phyloP scores from a whole-genome alignment of 1,284 basidiomycete genomes.

The Ceratobasidium sp. region DNA sequence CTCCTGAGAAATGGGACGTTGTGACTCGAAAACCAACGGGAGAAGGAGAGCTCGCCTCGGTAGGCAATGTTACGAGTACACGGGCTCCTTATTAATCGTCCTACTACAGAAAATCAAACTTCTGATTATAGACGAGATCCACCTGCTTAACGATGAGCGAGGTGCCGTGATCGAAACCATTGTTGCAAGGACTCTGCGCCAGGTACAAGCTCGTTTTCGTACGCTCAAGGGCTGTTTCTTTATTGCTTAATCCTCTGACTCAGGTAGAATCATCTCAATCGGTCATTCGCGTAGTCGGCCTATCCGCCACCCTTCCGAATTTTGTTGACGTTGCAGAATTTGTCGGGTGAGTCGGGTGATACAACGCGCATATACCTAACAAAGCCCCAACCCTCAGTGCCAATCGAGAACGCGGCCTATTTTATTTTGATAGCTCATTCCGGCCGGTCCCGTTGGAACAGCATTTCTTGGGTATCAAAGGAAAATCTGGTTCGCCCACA shows the following conservation, averaged over 20 bases:
- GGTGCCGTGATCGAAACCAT: constrained; percentile 99
- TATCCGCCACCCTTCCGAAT: constrained; percentile 94
- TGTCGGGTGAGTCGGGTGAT: constrained; percentile 71
- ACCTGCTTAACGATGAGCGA: constrained; percentile 97
- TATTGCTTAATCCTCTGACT: constrained; percentile 5
- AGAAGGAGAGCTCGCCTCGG: constrained; percentile 94
- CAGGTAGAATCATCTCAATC: constrained; percentile 97
- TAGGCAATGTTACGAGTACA: constrained; percentile 60
- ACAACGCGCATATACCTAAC: constrained; percentile 10
- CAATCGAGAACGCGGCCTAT: constrained; percentile 77
- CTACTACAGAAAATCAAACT: constrained; percentile 85
- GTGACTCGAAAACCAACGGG: constrained; percentile 98
- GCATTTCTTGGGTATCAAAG: constrained; percentile 95
- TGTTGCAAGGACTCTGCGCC: constrained; percentile 94
- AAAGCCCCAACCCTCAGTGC: constrained; percentile 71
- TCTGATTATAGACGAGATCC: constrained; percentile 98
- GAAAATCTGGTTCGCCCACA: constrained; percentile 84
- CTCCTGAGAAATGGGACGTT: constrained; percentile 99
- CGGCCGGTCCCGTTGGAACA: constrained; percentile 97
- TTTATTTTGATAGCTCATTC: constrained; percentile 99
- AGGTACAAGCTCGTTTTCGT: constrained; percentile 65
- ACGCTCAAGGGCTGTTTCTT: background rate
- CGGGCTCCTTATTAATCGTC: background rate
- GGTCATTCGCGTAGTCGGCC: constrained; percentile 96
- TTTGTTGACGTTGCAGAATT: constrained; percentile 98